Evolutionary conservation across 23 red algal species (phyloP).

Genomic region (Chondrus crispus): DNA sequence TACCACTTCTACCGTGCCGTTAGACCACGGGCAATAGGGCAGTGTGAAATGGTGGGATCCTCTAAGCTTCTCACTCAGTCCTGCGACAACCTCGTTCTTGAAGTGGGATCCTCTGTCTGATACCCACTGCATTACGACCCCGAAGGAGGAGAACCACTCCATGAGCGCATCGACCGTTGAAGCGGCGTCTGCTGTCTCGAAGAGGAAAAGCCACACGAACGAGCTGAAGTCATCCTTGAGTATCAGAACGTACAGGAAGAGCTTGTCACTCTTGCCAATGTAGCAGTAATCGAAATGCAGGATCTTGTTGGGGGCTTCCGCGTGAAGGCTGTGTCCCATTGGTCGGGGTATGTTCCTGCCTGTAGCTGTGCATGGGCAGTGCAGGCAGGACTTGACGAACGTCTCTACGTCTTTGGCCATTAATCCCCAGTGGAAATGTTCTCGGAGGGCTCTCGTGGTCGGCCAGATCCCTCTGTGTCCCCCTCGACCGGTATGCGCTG

Average conservation of each 20-base stretch:
- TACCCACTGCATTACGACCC: neutral
- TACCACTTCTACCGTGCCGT: slow-evolving; percentile 14
- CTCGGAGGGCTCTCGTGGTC: neutral
- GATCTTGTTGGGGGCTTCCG: neutral
- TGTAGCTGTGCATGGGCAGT: neutral
- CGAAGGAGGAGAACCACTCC: neutral
- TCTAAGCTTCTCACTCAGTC: neutral
- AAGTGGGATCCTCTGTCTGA: slow-evolving; percentile 7
- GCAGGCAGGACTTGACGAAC: slow-evolving; percentile 11
- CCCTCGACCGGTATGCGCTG: neutral
- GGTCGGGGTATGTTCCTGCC: neutral
- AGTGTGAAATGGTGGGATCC: slow-evolving; percentile 1
- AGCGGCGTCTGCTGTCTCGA: neutral
- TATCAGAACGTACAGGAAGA: neutral
- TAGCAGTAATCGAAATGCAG: neutral
- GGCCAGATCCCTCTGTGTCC: neutral
- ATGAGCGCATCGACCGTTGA: neutral
- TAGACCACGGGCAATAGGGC: slow-evolving; percentile 6
- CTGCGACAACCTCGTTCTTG: neutral
- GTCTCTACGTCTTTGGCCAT: neutral
- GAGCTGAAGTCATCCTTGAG: neutral
- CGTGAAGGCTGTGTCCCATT: neutral
- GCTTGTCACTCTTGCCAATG: neutral
- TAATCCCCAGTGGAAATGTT: neutral
- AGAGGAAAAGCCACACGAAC: neutral